Evolutionary conservation across 768 basidiomycete genomes (phyloP).

Genomic region (Leccinum ochraceum): DNA sequence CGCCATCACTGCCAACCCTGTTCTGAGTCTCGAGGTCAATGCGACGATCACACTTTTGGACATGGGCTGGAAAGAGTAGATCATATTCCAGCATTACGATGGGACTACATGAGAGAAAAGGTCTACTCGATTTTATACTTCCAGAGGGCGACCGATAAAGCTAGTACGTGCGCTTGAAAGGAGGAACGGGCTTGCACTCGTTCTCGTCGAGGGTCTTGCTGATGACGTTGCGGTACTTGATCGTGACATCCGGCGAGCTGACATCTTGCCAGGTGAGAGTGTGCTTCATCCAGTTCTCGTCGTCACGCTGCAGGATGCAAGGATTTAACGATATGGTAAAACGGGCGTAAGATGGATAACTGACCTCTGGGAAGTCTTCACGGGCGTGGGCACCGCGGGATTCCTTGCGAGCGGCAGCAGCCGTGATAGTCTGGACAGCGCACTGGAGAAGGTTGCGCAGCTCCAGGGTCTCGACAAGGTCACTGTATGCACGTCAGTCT

Average conservation of each 20-base stretch:
- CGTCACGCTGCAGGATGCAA: slow-evolving; percentile 69
- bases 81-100: slow-evolving; percentile 12
- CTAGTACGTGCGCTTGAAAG: slow-evolving; percentile 95
- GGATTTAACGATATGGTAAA: neutral
- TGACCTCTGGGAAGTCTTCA: slow-evolving; percentile 93
- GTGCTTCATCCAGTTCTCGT: slow-evolving; percentile 93
- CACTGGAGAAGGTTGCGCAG: slow-evolving; percentile 94
- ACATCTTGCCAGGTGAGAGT: slow-evolving; percentile 89
- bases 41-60: neutral
- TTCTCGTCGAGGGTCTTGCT: slow-evolving; percentile 86
- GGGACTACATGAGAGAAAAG: slow-evolving; percentile 10
- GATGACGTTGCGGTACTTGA: slow-evolving; percentile 89
- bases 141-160: neutral
- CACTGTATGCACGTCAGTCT: slow-evolving; percentile 46
- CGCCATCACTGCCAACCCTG: no score
- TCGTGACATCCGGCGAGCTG: slow-evolving; percentile 76
- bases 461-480: slow-evolving; percentile 96
- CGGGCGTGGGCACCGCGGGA: slow-evolving; percentile 98
- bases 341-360: slow-evolving; percentile 20
- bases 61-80: slow-evolving; percentile 2
- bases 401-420: slow-evolving; percentile 92
- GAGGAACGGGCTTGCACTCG: slow-evolving; percentile 96
- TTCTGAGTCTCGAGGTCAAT: neutral
- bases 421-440: slow-evolving; percentile 93
- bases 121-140: slow-evolving; percentile 10